These are phyloP conservation scores for Colletotrichum filicis DNA, from an alignment of 2,329 filamentous ascomycete genomes.

Conservation along the genomic window DNA sequence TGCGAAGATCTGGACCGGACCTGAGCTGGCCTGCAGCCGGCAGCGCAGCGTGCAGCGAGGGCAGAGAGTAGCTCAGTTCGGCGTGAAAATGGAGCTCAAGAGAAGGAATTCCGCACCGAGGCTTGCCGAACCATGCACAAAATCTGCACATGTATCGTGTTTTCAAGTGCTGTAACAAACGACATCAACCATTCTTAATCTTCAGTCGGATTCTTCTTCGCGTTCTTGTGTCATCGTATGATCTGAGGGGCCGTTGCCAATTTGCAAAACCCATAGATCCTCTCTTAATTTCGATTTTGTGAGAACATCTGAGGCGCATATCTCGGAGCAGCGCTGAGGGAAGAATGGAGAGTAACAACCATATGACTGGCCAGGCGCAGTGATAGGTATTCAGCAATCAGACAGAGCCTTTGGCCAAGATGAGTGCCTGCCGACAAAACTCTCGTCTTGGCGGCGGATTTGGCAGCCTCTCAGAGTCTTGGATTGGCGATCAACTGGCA, in stretches of 20 bases:
- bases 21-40: slow-evolving; percentile 23
- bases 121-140: slow-evolving; percentile 21
- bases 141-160: slow-evolving; percentile 7
- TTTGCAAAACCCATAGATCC: neutral
- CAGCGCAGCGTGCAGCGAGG: slow-evolving; percentile 24
- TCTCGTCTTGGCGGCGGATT: slow-evolving; percentile 31
- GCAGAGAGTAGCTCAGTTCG: slow-evolving; percentile 1
- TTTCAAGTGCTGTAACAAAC: neutral
- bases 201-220: neutral
- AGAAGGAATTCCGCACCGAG: slow-evolving; percentile 29
- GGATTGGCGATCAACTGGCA: slow-evolving; percentile 17
- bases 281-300: neutral
- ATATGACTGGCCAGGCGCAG: slow-evolving; percentile 9
- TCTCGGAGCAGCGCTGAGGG: slow-evolving; percentile 20
- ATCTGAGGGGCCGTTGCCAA: neutral
- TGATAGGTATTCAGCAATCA: slow-evolving; percentile 5
- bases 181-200: neutral
- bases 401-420: slow-evolving; percentile 8
- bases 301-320: slow-evolving; percentile 20
- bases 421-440: slow-evolving; percentile 30
- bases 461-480: slow-evolving; percentile 30
- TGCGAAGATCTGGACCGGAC: slow-evolving; percentile 34
- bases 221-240: neutral
- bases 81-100: neutral
- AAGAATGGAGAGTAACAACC: slow-evolving; percentile 14